phyloP scores from a whole-genome alignment of 2,329 filamentous ascomycete species.

The Phialophora verrucosa region DNA sequence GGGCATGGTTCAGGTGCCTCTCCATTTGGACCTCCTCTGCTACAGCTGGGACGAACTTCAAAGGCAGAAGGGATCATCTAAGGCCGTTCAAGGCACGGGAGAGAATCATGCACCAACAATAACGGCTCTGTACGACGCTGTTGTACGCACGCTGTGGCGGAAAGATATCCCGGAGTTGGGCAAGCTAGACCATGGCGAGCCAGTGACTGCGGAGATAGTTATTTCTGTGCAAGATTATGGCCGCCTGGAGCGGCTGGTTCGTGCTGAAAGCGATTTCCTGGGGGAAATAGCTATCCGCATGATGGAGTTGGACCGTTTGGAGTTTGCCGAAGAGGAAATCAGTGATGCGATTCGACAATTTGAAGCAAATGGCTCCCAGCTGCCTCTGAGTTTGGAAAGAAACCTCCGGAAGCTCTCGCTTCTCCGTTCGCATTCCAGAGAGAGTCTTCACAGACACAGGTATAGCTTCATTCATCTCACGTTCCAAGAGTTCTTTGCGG shows the following conservation, averaged over 20 bases:
- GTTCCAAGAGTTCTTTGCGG: slow-evolving; percentile 9
- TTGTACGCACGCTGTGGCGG: background rate
- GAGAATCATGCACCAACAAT: background rate
- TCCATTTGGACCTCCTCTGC: background rate
- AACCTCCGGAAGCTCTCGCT: background rate
- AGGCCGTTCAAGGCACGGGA: background rate
- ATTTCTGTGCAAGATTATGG: no score
- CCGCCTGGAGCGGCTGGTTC: no score
- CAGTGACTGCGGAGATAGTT: no score
- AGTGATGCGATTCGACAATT: background rate
- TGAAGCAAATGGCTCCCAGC: background rate
- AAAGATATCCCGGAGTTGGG: background rate
- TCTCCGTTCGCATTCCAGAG: background rate
- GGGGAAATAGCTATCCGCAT: background rate
- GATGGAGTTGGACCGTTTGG: background rate
- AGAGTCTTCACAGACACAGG: background rate
- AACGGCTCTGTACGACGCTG: background rate
- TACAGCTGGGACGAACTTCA: background rate
- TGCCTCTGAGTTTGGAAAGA: no score
- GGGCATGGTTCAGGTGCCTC: background rate
- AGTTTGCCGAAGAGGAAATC: no score
- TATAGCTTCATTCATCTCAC: slow-evolving; percentile 13
- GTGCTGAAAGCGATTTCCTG: background rate
- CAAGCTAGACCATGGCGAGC: background rate
- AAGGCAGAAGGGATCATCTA: no score